Evolutionary conservation across 2,329 filamentous ascomycete genomes (phyloP).

Genomic region (Paramyrothecium roridum): DNA sequence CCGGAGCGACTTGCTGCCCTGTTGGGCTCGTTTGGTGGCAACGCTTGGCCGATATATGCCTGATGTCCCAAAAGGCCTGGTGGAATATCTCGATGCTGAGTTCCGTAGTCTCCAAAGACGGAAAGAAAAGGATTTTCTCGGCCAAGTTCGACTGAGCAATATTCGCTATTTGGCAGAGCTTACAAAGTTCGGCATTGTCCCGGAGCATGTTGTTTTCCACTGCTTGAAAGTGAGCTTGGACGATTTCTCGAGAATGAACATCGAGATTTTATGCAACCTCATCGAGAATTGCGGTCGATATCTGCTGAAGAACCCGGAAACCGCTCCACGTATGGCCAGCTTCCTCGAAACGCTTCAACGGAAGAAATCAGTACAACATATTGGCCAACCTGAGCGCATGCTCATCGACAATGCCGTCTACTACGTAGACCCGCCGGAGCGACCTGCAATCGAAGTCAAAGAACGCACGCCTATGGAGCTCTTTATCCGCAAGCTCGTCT

Average conservation of each 20-base stretch:
- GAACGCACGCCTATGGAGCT: constrained; percentile 90
- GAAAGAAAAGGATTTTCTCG: constrained; percentile 96
- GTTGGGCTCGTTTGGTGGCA: constrained; percentile 89
- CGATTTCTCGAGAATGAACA: constrained; percentile 98
- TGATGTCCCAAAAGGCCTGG: constrained; percentile 88
- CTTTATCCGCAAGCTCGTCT: constrained; percentile 89
- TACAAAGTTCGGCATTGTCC: constrained; percentile 96
- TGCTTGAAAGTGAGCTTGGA: constrained; percentile 97
- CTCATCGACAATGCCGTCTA: constrained; percentile 97
- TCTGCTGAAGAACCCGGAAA: constrained; percentile 87
- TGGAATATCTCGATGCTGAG: constrained; percentile 90
- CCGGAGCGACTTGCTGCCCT: constrained; percentile 82
- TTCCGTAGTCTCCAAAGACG: constrained; percentile 94
- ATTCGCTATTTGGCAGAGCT: constrained; percentile 97
- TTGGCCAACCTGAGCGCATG: constrained; percentile 96
- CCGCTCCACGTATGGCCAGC: constrained; percentile 85
- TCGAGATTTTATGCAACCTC: constrained; percentile 95
- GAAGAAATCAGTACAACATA: constrained; percentile 93
- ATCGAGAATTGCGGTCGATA: constrained; percentile 96
- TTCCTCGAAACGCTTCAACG: constrained; percentile 93
- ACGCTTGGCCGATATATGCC: constrained; percentile 92
- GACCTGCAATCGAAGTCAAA: constrained; percentile 93
- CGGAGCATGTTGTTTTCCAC: constrained; percentile 98
- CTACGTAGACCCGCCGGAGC: constrained; percentile 92
- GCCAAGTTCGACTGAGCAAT: constrained; percentile 88